Evolutionary conservation across 257 asterid species (phyloP), one percentile per base, ranked within the genome.

Genomic region (Nicotiana tomentosiformis): DNA sequence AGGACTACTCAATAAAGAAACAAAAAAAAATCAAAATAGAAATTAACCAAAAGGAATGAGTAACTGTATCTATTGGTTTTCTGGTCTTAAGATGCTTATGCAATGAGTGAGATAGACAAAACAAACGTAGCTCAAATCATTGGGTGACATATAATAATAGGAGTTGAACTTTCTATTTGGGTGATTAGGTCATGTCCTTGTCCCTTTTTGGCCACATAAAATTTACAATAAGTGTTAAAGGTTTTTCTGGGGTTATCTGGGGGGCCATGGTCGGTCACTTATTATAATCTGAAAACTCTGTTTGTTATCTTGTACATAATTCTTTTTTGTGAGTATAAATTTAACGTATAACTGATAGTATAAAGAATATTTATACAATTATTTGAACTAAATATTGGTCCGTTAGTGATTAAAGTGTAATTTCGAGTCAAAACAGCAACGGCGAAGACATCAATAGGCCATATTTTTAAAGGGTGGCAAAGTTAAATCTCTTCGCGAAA

Each of bases 201-300:
- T 49, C 16, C 64, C 64, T 49, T 74, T 51, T 26, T 51, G 62
- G 62, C 12, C 80, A 74, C 68, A 77, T 61, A 78, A 82, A 61
- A 72, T 87, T 87, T 64, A 51, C 83, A 86, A 84, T 74, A 66
- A 15, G 43, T 74, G 60, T 46, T 72, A 72, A 51, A 72, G 80
- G 11, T 12, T 49, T 74, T 70, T 70, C 35, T 70, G 58, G 78
- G 78, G 60, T 70, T 74, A 7, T 57, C 2, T 57, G 7, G 39
- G 90, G 88, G 90, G 61, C 90, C 89, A n/a, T 80, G 88, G 93
- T 91, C 89, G 92, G 93, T 86, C 86, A 2, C 72, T 78, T 81
- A 72, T 67, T 74, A 77, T 35, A 87, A 81, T 90, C 83, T 84
- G 29, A 67, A 81, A 61, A 32, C 37, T 23, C 0, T n/a, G n/a